phyloP scores from a whole-genome alignment of 148 eudicot genomes.

The Agrostemma githago region DNA sequence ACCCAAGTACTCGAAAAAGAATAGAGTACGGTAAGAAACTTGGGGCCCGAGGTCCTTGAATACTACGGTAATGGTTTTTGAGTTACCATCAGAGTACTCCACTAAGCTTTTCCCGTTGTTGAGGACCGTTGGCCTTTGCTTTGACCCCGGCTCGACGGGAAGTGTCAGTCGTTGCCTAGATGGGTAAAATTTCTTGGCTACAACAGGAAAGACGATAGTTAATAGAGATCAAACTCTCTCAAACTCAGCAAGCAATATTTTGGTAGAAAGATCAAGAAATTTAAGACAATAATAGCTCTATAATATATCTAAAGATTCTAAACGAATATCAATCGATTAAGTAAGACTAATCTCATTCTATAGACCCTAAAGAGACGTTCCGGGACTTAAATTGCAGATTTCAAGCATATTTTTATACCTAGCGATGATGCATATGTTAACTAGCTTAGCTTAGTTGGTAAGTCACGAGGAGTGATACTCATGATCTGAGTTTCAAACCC shows the following conservation, averaged over 20 bases:
- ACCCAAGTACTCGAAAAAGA: conserved; percentile 92
- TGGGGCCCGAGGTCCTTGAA: conserved; percentile 95
- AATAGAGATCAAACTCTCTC: conserved; percentile 1
- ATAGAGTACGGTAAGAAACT: conserved; percentile 82
- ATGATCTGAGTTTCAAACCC: no score
- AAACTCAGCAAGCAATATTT: neutral
- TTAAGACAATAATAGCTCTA: neutral
- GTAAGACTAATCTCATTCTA: neutral
- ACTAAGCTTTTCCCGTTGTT: conserved; percentile 59
- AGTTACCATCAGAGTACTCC: conserved; percentile 57
- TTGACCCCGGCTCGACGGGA: conserved; percentile 75
- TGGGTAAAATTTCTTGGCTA: conserved; percentile 90
- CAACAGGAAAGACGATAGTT: conserved; percentile 22
- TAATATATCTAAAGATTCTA: neutral
- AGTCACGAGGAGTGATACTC: no score
- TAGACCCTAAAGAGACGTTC: neutral
- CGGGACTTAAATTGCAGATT: neutral
- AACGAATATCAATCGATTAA: neutral
- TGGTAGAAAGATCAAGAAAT: neutral
- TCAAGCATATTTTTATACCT: neutral
- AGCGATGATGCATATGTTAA: no score
- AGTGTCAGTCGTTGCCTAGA: conserved; percentile 93
- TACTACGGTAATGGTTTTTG: conserved; percentile 53
- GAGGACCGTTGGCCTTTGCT: conserved; percentile 75
- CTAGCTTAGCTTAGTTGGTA: no score